A percentile compares a stretch with the other conserved stretches of the same genome.
These are phyloP conservation scores for Phoma sp. DNA, from an alignment of 2,329 filamentous ascomycete species.

Conservation along the genomic window DNA sequence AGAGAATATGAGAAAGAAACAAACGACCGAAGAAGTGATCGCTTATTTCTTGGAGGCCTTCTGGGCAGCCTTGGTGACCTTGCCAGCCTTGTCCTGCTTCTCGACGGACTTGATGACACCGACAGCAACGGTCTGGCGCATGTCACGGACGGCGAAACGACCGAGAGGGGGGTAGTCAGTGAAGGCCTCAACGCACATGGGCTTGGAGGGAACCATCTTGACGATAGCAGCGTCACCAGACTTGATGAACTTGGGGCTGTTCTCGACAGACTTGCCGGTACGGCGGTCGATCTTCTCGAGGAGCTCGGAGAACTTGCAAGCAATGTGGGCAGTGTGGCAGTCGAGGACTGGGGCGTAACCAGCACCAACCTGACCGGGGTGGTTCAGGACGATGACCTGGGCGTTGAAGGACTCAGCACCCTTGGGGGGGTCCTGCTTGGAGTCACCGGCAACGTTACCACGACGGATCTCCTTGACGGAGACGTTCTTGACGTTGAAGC, in stretches of 20 bases:
- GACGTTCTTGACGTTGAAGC: constrained; percentile 99
- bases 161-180: constrained; percentile 99
- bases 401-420: constrained; percentile 95
- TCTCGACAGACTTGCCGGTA: constrained; percentile 97
- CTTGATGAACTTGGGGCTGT: constrained; percentile 99
- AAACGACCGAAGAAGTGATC: constrained; percentile 37
- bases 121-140: constrained; percentile 81
- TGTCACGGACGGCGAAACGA: constrained; percentile 99
- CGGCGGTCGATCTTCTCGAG: constrained; percentile 99
- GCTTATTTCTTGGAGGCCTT: constrained; percentile 53
- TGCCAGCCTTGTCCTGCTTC: constrained; percentile 57
- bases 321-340: constrained; percentile 99
- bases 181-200: constrained; percentile 99
- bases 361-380: constrained; percentile 98
- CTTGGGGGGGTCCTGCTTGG: constrained; percentile 97
- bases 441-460: constrained; percentile 99
- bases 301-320: constrained; percentile 99
- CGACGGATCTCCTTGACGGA: constrained; percentile 99
- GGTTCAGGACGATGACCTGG: constrained; percentile 99
- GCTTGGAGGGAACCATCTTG: constrained; percentile 99
- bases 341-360: constrained; percentile 99
- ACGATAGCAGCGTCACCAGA: constrained; percentile 99
- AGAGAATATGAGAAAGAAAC: constrained; percentile 42
- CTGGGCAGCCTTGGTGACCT: constrained; percentile 58
- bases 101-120: constrained; percentile 82